Conservation (phyloP, 139 green algal genomes). For the Edaphochlamys debaryana region DNA sequence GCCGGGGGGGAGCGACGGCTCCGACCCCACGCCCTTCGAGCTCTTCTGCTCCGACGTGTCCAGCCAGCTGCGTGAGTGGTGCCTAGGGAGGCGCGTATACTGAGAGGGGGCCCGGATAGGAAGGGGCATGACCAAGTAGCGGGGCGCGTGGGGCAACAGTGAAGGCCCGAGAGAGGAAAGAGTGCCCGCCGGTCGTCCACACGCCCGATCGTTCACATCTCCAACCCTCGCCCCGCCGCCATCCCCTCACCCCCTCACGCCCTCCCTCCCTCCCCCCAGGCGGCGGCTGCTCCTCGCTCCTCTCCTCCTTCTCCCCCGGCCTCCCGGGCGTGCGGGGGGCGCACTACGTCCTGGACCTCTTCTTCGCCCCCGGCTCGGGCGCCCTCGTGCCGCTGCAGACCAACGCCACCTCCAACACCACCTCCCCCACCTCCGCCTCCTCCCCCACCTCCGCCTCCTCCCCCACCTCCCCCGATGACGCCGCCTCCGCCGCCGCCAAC, state of each 20-base stretch:
- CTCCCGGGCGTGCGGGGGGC: slow-evolving; percentile 53
- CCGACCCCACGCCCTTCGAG: slow-evolving; percentile 38
- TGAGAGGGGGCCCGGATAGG: no score
- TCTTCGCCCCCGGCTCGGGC: slow-evolving; percentile 47
- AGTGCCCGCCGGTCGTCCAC: no score
- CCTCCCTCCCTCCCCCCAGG: not conserved
- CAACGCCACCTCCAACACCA: not conserved
- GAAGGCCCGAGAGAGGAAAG: no score
- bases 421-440: not conserved
- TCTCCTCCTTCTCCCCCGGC: slow-evolving; percentile 50
- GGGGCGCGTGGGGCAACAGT: no score
- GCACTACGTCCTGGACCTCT: slow-evolving; percentile 61
- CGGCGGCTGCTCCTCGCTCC: slow-evolving; percentile 58
- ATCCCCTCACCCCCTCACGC: not conserved
- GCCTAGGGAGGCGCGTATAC: no score
- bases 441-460: not conserved
- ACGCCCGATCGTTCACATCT: no score
- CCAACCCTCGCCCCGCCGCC: not conserved
- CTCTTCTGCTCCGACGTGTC: slow-evolving; percentile 47
- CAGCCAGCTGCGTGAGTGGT: slow-evolving; percentile 13
- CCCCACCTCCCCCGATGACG: not conserved
- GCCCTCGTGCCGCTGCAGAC: slow-evolving; percentile 36
- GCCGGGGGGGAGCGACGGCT: not conserved
- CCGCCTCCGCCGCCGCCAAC: not conserved
- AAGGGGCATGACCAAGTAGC: no score